These are phyloP conservation scores for Beauveria varroae DNA, from an alignment of 2,329 filamentous ascomycete genomes.

Conservation along the genomic window DNA sequence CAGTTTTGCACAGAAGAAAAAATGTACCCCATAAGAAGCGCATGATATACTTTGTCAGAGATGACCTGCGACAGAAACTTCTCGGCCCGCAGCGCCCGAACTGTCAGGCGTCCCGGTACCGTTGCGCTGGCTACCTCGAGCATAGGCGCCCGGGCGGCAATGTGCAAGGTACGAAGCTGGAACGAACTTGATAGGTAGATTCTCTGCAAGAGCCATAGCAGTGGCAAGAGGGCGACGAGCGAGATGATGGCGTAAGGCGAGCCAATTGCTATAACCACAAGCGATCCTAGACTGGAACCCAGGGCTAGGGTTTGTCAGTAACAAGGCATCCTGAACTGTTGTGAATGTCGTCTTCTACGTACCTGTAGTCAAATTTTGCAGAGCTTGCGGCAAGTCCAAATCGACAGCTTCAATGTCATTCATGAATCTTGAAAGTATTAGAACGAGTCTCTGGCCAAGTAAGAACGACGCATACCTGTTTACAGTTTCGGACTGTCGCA, in stretches of 20 bases:
- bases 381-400: neutral
- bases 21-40: neutral
- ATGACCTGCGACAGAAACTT: too few relatives aligned
- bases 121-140: neutral
- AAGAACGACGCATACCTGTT: neutral
- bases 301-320: too few relatives aligned
- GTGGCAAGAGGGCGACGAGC: neutral
- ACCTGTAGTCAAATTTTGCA: neutral
- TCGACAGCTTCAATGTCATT: neutral
- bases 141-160: conserved; percentile 4
- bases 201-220: neutral
- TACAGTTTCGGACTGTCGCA: too few relatives aligned
- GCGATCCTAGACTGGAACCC: neutral
- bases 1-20: neutral
- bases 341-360: too few relatives aligned
- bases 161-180: neutral
- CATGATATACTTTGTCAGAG: neutral
- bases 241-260: neutral
- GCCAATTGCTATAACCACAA: neutral
- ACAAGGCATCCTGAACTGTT: too few relatives aligned
- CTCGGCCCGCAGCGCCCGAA: neutral
- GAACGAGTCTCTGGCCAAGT: too few relatives aligned
- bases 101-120: neutral
- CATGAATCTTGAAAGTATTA: too few relatives aligned
- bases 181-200: neutral